Conservation (phyloP, 306 rosid genomes). For the Sophora flavescens region DNA sequence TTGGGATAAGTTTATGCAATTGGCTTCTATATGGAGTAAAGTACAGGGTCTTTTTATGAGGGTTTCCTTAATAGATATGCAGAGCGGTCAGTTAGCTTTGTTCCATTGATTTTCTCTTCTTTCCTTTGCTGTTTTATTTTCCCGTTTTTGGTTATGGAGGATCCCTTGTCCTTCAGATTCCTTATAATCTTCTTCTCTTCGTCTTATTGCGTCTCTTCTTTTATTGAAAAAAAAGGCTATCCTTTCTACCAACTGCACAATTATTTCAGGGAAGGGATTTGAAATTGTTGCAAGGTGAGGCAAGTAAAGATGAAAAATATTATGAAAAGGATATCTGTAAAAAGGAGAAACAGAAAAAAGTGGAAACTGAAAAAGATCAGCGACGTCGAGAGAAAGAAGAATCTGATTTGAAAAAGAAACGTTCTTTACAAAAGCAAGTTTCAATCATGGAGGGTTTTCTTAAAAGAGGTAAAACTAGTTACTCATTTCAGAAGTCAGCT, state of each 20-base stretch:
- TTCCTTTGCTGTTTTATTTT: neutral
- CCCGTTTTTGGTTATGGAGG: neutral
- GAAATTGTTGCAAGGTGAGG: conserved; percentile 54
- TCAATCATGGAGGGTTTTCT: conserved; percentile 77
- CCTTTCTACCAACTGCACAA: neutral
- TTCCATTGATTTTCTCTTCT: neutral
- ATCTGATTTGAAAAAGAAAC: conserved; percentile 63
- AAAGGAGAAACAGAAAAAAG: conserved; percentile 59
- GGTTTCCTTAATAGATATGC: neutral
- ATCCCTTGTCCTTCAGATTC: conserved; percentile 7
- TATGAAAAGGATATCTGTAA: conserved; percentile 60
- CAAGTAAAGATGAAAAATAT: conserved; percentile 58
- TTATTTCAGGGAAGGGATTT: conserved; percentile 63
- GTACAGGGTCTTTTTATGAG: neutral
- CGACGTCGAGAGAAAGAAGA: conserved; percentile 73
- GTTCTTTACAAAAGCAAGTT: conserved; percentile 73
- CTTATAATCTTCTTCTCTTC: neutral
- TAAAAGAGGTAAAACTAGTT: conserved; percentile 58
- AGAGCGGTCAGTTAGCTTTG: neutral
- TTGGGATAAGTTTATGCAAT: neutral
- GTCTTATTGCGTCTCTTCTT: neutral
- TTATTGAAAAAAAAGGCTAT: conserved; percentile 2
- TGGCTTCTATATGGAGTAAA: neutral
- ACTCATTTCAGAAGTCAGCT: conserved; percentile 39
- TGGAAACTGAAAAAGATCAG: conserved; percentile 67